A percentile compares a stretch with the other conserved stretches of the same genome.
These are phyloP conservation scores for Lactarius indigo DNA, from an alignment of 768 basidiomycete species.

Conservation along the genomic window DNA sequence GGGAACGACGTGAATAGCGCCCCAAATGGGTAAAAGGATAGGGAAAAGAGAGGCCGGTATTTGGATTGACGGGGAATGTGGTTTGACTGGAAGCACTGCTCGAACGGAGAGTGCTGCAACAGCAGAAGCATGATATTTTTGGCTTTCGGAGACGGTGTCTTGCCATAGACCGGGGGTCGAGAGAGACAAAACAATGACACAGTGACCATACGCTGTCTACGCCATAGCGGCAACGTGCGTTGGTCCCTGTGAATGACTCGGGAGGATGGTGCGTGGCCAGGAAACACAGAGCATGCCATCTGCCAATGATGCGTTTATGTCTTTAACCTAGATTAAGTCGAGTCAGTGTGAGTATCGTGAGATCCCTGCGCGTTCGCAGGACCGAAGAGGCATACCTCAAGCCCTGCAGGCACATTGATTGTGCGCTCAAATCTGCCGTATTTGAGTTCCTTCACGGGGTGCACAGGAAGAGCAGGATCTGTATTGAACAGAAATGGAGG, in stretches of 20 bases:
- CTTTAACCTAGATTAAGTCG: constrained; percentile 20
- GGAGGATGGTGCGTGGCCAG: constrained; percentile 19
- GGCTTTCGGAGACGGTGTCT: neutral
- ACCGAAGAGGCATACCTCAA: constrained; percentile 19
- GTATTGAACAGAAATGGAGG: constrained; percentile 24
- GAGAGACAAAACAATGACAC: neutral
- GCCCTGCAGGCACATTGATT: constrained; percentile 21
- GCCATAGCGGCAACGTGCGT: constrained; percentile 12
- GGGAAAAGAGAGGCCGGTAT: neutral
- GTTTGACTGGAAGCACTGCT: neutral
- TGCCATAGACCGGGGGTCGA: neutral
- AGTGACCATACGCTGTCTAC: neutral
- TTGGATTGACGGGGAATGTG: neutral
- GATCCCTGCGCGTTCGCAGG: neutral
- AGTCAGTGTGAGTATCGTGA: constrained; percentile 9
- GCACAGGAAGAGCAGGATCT: constrained; percentile 2
- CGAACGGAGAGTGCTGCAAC: no score
- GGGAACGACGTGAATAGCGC: neutral
- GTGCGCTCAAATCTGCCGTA: constrained; percentile 27
- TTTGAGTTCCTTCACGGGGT: constrained; percentile 25
- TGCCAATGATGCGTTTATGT: constrained; percentile 23
- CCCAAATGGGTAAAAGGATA: neutral
- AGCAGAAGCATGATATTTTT: neutral
- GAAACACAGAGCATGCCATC: constrained; percentile 27
- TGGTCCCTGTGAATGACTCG: neutral